These are phyloP conservation scores for Zoysia matrella DNA, from an alignment of 202 grass and related monocot genomes.

Conservation along the genomic window DNA sequence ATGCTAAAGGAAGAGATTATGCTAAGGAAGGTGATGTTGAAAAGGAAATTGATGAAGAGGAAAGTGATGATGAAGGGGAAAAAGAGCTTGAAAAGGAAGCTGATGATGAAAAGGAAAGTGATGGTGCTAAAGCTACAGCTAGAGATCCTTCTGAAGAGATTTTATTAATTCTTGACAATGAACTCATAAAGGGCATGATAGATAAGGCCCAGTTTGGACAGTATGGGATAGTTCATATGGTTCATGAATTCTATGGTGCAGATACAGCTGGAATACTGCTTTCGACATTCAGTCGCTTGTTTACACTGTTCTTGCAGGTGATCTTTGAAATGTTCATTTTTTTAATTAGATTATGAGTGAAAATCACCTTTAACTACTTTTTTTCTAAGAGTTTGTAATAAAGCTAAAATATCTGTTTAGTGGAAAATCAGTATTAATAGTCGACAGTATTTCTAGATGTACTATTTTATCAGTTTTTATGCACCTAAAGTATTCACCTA, in stretches of 20 bases:
- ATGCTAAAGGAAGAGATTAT: too few species aligned
- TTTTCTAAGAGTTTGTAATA: background rate
- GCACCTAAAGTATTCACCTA: background rate
- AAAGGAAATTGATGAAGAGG: background rate
- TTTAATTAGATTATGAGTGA: slow-evolving; percentile 10
- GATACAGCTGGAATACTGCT: slow-evolving; percentile 77
- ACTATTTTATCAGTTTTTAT: background rate
- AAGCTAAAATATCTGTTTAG: background rate
- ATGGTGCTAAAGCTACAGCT: background rate
- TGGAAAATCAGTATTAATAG: slow-evolving; percentile 2
- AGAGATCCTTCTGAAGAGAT: slow-evolving; percentile 44
- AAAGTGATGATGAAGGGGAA: background rate
- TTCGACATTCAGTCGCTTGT: slow-evolving; percentile 86
- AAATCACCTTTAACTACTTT: background rate
- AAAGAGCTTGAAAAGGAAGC: background rate
- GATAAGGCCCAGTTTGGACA: slow-evolving; percentile 92
- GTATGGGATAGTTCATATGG: slow-evolving; percentile 81
- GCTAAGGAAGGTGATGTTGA: background rate
- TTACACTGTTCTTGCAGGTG: slow-evolving; percentile 94
- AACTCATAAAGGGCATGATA: slow-evolving; percentile 87
- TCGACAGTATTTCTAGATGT: slow-evolving; percentile 8
- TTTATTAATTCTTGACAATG: slow-evolving; percentile 66
- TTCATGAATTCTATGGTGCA: slow-evolving; percentile 92
- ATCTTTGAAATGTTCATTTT: slow-evolving; percentile 20
- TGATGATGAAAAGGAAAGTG: background rate